Evolutionary conservation across 1,284 basidiomycete genomes (phyloP), one percentile per base, ranked within the genome.

Genomic region (Trichosporon sp.): DNA sequence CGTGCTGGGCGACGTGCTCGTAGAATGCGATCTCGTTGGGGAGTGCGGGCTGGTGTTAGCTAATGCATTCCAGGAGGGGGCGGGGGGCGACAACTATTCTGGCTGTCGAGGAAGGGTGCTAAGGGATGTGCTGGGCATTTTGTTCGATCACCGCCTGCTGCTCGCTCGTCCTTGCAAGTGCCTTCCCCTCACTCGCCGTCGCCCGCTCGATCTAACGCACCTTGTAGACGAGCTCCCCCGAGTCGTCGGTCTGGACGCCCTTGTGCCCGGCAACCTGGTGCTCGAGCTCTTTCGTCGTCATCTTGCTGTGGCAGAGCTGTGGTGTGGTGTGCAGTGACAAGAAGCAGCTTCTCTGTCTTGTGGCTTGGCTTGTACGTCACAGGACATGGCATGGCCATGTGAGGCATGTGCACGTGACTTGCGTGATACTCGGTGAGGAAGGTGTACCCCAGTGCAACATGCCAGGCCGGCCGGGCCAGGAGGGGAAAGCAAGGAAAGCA

Each of bases 211-310:
- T 12, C 38, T 1, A 6, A 77, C 78, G 21, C 61, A 83, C 83
- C 75, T 98, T 98, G 86, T 97, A 91, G 67, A 98, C 86, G 31
- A 95, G 87, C 2, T 89, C 89, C 8, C 90, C 91, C 76, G 92
- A 92, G 72, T 90, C 90, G 35, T 90, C 90, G 8, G 89, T 87
- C 72, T 90, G 86, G 35, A 98, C 89, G 48, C 91, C 91, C 11
- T 88, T 85, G 79, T 98, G 96, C 0, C 96, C 96, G 21, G 92
- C 96, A 46, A 98, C 94, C 85, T 97, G 94, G 73, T 86, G 84
- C 0, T 82, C 80, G 66, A 89, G 86, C 0, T 63, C 59, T 63
- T 16, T 35, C 7, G 31, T n/a, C 5, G 59, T n/a, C 59, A 35
- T 35, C 6, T 26, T n/a, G 59, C 31, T 14, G 59, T 35, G 59